Conservation (phyloP, 2,329 filamentous ascomycete species). For the Aspergillus awamori region DNA sequence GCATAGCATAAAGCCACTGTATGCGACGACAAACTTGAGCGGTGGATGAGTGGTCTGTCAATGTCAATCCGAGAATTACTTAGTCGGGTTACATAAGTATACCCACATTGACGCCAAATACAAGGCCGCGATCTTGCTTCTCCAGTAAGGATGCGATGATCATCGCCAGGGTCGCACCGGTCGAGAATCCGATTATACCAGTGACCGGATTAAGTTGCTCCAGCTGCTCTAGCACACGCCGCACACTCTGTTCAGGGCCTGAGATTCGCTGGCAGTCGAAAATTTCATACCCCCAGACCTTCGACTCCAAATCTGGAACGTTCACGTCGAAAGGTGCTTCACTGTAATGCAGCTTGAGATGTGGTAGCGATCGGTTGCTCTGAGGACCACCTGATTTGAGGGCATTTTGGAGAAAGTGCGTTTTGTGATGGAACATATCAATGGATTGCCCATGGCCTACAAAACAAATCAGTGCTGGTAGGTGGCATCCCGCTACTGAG, state of each 20-base stretch:
- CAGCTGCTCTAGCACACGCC: neutral
- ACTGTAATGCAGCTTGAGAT: neutral
- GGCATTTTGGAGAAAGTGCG: neutral
- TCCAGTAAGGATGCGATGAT: constrained; percentile 2
- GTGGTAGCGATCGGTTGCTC: neutral
- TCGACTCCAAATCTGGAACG: neutral
- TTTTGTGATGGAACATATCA: neutral
- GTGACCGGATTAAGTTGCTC: neutral
- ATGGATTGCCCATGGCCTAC: neutral
- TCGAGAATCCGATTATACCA: constrained; percentile 6
- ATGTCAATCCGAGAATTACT: neutral
- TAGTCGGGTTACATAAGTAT: neutral
- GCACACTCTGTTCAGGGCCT: neutral
- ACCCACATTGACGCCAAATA: neutral
- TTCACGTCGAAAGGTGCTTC: neutral
- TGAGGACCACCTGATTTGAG: neutral
- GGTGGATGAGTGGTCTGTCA: constrained; percentile 7
- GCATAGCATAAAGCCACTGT: constrained; percentile 5
- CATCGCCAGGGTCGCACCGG: constrained; percentile 7
- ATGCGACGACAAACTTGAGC: constrained; percentile 4
- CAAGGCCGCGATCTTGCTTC: neutral
- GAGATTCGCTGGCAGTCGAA: neutral
- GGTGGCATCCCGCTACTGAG: too few relatives aligned
- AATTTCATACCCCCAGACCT: neutral
- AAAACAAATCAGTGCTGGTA: neutral